A percentile compares a stretch with the other conserved stretches of the same genome.
Evolutionary conservation across 805 yeast genomes (phyloP).

Genomic region (Ogataea parapolymorpha): DNA sequence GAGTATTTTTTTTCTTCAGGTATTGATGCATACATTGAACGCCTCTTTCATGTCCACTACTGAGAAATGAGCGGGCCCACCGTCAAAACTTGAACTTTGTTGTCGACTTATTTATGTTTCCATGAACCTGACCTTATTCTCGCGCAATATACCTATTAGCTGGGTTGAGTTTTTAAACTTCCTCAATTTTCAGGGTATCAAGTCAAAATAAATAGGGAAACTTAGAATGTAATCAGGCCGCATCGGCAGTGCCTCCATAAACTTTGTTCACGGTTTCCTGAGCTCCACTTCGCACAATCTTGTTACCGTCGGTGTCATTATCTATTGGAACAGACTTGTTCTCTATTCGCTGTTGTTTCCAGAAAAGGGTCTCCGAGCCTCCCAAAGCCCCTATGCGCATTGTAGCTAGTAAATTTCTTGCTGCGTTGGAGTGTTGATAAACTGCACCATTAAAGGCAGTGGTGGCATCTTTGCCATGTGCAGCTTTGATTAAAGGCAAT

Average conservation of each 20-base stretch:
- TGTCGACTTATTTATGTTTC: too few species aligned
- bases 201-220: slow-evolving; percentile 32
- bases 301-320: slow-evolving; percentile 50
- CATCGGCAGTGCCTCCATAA: slow-evolving; percentile 55
- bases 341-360: slow-evolving; percentile 69
- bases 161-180: too few species aligned
- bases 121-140: too few species aligned
- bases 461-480: slow-evolving; percentile 92
- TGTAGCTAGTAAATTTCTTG: slow-evolving; percentile 83
- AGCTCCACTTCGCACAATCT: slow-evolving; percentile 57
- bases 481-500: slow-evolving; percentile 65
- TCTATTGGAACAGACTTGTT: slow-evolving; percentile 61
- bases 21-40: too few species aligned
- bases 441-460: slow-evolving; percentile 95
- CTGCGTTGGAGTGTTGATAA: slow-evolving; percentile 89
- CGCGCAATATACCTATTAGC: too few species aligned
- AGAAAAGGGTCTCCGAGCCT: slow-evolving; percentile 76
- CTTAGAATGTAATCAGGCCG: slow-evolving; percentile 39
- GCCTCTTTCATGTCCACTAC: too few species aligned
- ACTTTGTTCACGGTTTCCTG: slow-evolving; percentile 46
- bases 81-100: too few species aligned
- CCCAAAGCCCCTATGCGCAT: slow-evolving; percentile 91
- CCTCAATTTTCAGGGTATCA: too few species aligned
- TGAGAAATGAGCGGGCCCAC: too few species aligned
- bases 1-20: too few species aligned